phyloP scores from a whole-genome alignment of 129 eudicot genomes.

The Flaveria trinervia region DNA sequence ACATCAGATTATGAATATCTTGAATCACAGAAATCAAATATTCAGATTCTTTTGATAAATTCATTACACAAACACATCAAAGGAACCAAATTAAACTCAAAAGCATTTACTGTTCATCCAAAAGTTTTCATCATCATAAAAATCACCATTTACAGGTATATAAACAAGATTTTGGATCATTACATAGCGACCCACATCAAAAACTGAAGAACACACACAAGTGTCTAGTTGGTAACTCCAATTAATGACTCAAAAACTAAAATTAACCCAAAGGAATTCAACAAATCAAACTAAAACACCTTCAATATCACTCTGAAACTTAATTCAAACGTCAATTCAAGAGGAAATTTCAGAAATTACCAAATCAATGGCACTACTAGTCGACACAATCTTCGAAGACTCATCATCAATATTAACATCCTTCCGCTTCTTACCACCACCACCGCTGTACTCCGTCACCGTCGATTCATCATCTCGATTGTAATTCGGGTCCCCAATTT shows the following conservation, averaged over 20 bases:
- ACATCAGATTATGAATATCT: no score
- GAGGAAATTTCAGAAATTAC: slow-evolving; percentile 22
- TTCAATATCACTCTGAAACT: slow-evolving; percentile 11
- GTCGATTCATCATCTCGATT: slow-evolving; percentile 63
- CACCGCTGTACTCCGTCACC: slow-evolving; percentile 67
- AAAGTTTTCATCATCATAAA: background rate
- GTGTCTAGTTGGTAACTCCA: background rate
- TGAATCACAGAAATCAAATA: background rate
- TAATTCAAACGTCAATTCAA: background rate
- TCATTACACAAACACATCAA: slow-evolving; percentile 5
- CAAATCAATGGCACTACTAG: slow-evolving; percentile 60
- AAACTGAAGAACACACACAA: background rate
- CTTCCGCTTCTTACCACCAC: slow-evolving; percentile 44
- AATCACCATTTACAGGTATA: background rate
- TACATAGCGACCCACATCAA: slow-evolving; percentile 7
- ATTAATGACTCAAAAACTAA: background rate
- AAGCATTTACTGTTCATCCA: slow-evolving; percentile 4
- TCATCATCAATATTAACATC: slow-evolving; percentile 55
- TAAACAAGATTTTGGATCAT: background rate
- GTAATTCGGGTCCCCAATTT: slow-evolving; percentile 32
- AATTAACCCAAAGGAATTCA: background rate
- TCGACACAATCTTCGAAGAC: slow-evolving; percentile 56
- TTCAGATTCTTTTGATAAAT: background rate
- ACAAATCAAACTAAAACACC: background rate
- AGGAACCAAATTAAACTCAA: background rate